Evolutionary conservation across 1,284 basidiomycete genomes (phyloP).

Genomic region (Cryptococcus deneoformans): DNA sequence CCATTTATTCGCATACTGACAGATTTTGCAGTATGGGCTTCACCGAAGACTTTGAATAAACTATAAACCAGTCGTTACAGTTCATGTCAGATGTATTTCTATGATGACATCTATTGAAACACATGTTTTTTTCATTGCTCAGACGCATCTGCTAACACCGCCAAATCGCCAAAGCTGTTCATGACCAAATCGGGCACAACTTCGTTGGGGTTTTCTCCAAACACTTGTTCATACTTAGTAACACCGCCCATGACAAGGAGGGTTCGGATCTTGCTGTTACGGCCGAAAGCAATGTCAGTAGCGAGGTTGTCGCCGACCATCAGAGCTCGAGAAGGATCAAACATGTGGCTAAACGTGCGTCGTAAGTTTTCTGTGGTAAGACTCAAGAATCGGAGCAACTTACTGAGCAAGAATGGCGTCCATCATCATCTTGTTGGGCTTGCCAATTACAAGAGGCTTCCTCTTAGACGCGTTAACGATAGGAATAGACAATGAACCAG

Average conservation of each 20-base stretch:
- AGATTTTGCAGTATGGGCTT: slow-evolving; percentile 18
- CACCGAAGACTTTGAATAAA: slow-evolving; percentile 21
- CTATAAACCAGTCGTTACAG: not conserved
- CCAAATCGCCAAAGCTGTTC: slow-evolving; percentile 71
- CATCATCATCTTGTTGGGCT: slow-evolving; percentile 88
- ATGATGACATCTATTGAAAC: not conserved
- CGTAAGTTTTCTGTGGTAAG: not conserved
- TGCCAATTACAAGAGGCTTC: slow-evolving; percentile 79
- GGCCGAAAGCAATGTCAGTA: slow-evolving; percentile 84
- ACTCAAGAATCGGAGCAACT: slow-evolving; percentile 31
- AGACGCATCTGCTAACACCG: slow-evolving; percentile 28
- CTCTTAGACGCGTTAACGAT: slow-evolving; percentile 65
- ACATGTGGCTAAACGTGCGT: slow-evolving; percentile 61
- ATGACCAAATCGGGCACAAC: slow-evolving; percentile 79
- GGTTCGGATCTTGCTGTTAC: slow-evolving; percentile 78
- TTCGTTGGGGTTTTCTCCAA: slow-evolving; percentile 64
- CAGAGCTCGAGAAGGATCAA: slow-evolving; percentile 78
- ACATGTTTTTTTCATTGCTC: not conserved
- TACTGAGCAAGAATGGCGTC: slow-evolving; percentile 96
- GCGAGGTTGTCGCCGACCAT: slow-evolving; percentile 95
- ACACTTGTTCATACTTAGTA: slow-evolving; percentile 65
- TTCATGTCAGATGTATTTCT: not conserved
- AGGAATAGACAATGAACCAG: slow-evolving; percentile 80
- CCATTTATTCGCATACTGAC: slow-evolving; percentile 2
- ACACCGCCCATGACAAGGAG: slow-evolving; percentile 93